These are phyloP conservation scores for Cetraspora pellucida DNA, from an alignment of 192 early-diverging fungal species.

Conservation along the genomic window DNA sequence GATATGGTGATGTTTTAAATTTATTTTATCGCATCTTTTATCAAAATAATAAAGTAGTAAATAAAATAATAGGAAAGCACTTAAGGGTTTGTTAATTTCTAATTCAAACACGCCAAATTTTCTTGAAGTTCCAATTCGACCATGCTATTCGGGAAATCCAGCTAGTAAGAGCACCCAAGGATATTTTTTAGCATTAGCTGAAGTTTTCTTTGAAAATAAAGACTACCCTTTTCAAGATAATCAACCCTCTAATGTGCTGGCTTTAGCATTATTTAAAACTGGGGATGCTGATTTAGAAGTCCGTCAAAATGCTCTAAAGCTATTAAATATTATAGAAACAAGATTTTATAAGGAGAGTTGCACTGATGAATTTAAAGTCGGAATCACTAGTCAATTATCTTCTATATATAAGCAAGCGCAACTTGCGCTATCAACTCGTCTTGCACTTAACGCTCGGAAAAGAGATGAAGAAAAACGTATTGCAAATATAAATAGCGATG, in stretches of 20 bases:
- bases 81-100: constrained; percentile 70
- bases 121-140: constrained; percentile 64
- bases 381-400: constrained; percentile 70
- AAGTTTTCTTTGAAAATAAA: constrained; percentile 62
- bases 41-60: too few relatives aligned
- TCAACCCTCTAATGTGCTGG: constrained; percentile 56
- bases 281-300: constrained; percentile 73
- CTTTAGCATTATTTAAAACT: constrained; percentile 76
- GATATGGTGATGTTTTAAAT: too few relatives aligned
- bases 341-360: constrained; percentile 62
- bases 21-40: too few relatives aligned
- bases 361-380: constrained; percentile 67
- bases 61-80: constrained; percentile 51
- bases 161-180: constrained; percentile 64
- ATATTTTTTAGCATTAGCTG: constrained; percentile 75
- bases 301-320: constrained; percentile 66
- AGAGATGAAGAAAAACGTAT: constrained; percentile 21
- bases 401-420: constrained; percentile 82
- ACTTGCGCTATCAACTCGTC: constrained; percentile 62
- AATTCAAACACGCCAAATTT: constrained; percentile 58
- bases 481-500: background rate
- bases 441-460: constrained; percentile 58
- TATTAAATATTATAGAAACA: constrained; percentile 73
- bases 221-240: constrained; percentile 62
- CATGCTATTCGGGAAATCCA: constrained; percentile 73